These are phyloP conservation scores for Phytopythium delawarense DNA, from an alignment of 352 stramenopile genomes.

Conservation along the genomic window DNA sequence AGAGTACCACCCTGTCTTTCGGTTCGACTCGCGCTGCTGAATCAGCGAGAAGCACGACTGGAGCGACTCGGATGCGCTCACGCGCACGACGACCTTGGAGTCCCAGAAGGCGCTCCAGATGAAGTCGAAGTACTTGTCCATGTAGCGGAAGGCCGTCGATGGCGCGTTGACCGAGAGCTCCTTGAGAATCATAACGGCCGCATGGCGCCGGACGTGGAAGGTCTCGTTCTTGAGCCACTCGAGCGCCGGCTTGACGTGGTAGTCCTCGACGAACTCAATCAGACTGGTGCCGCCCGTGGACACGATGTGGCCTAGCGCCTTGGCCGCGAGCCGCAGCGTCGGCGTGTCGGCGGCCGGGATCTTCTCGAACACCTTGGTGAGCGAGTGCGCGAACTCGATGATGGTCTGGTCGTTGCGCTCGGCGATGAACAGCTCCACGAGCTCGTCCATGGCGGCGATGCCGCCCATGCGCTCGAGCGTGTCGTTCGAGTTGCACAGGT, in stretches of 20 bases:
- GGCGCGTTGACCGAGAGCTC: slow-evolving; percentile 84
- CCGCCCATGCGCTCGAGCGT: slow-evolving; percentile 75
- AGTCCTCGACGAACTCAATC: slow-evolving; percentile 88
- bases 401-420: slow-evolving; percentile 88
- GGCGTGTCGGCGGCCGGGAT: slow-evolving; percentile 67
- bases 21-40: slow-evolving; percentile 85
- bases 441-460: slow-evolving; percentile 87
- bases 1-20: slow-evolving; percentile 80
- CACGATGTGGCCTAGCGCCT: slow-evolving; percentile 85
- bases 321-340: slow-evolving; percentile 70
- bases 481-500: slow-evolving; percentile 79
- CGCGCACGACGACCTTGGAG: slow-evolving; percentile 66
- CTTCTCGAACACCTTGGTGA: slow-evolving; percentile 87
- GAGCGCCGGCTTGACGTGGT: slow-evolving; percentile 84
- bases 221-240: slow-evolving; percentile 89
- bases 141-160: slow-evolving; percentile 83
- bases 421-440: slow-evolving; percentile 87
- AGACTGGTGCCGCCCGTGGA: slow-evolving; percentile 81
- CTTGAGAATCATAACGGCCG: slow-evolving; percentile 85
- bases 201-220: slow-evolving; percentile 82
- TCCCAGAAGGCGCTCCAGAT: slow-evolving; percentile 90
- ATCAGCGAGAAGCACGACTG: slow-evolving; percentile 86
- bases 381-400: slow-evolving; percentile 86
- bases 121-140: slow-evolving; percentile 89
- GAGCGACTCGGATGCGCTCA: slow-evolving; percentile 78